These are phyloP conservation scores for Talaromyces amestolkiae DNA, from an alignment of 2,329 filamentous ascomycete species.

Conservation along the genomic window DNA sequence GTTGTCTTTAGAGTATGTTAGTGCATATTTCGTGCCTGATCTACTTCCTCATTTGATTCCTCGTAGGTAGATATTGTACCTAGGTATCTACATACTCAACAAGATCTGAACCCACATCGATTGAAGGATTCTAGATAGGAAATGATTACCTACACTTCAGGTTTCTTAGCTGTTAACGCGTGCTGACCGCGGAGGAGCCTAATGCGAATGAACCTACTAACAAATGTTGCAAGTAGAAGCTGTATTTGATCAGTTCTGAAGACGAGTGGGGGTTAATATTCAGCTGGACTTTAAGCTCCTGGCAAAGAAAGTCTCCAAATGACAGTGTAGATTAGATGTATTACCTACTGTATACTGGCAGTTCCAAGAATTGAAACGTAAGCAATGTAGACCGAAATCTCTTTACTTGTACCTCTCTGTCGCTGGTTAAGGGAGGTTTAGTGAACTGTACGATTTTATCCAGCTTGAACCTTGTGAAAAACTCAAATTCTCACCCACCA, in stretches of 20 bases:
- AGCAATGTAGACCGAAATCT: background rate
- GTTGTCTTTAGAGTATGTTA: background rate
- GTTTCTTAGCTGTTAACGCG: background rate
- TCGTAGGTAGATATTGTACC: no score
- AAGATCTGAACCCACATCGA: background rate
- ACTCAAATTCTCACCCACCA: background rate
- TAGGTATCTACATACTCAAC: background rate
- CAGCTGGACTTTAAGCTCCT: background rate
- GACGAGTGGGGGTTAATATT: background rate
- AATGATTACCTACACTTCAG: background rate
- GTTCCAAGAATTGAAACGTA: background rate
- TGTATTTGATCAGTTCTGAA: background rate
- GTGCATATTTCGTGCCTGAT: background rate
- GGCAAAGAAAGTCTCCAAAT: background rate
- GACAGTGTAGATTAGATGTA: background rate
- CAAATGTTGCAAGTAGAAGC: background rate
- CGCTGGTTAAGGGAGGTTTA: background rate
- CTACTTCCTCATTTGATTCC: no score
- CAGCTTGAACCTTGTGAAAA: background rate
- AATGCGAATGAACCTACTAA: no score
- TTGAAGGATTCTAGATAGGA: background rate
- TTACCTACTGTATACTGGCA: background rate
- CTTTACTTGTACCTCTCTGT: background rate
- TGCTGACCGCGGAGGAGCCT: background rate
- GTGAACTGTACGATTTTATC: background rate